Conservation (phyloP, 106 monocot genomes). For the Allium fistulosum region DNA sequence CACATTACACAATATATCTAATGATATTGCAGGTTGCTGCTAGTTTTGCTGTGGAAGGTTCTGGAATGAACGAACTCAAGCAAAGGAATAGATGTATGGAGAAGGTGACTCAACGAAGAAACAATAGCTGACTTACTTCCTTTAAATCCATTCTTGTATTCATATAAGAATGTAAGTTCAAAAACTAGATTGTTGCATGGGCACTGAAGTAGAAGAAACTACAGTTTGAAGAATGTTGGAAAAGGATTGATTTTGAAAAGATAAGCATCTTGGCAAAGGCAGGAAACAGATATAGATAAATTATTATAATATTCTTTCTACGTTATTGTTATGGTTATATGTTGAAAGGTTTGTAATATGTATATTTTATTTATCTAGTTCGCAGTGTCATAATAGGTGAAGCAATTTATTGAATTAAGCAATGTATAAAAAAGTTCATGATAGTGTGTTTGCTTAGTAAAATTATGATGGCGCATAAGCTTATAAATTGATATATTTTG, state of each 20-base stretch:
- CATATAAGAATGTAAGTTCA: neutral
- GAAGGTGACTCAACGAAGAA: conserved; percentile 53
- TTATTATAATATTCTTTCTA: conserved; percentile 6
- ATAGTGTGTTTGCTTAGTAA: too few species aligned
- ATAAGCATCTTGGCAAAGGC: neutral
- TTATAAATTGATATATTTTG: too few species aligned
- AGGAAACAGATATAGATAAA: neutral
- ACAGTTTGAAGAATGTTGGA: neutral
- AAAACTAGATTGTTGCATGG: neutral
- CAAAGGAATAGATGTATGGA: conserved; percentile 48
- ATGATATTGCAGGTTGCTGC: conserved; percentile 31
- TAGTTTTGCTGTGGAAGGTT: conserved; percentile 48
- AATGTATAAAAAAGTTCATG: too few species aligned
- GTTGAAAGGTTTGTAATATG: too few species aligned
- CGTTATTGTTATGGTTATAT: neutral
- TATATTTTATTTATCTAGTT: too few species aligned
- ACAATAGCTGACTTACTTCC: conserved; percentile 48
- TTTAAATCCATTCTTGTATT: conserved; percentile 10
- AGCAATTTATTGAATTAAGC: too few species aligned
- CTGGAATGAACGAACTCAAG: conserved; percentile 46
- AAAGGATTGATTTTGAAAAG: neutral
- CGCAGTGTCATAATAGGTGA: too few species aligned
- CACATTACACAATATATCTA: neutral
- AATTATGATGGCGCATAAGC: too few species aligned
- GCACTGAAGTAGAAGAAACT: neutral